A percentile compares a stretch with the other conserved stretches of the same genome.
These are phyloP conservation scores for Malassezia sp. DNA, from an alignment of 1,284 basidiomycete genomes.

Conservation along the genomic window DNA sequence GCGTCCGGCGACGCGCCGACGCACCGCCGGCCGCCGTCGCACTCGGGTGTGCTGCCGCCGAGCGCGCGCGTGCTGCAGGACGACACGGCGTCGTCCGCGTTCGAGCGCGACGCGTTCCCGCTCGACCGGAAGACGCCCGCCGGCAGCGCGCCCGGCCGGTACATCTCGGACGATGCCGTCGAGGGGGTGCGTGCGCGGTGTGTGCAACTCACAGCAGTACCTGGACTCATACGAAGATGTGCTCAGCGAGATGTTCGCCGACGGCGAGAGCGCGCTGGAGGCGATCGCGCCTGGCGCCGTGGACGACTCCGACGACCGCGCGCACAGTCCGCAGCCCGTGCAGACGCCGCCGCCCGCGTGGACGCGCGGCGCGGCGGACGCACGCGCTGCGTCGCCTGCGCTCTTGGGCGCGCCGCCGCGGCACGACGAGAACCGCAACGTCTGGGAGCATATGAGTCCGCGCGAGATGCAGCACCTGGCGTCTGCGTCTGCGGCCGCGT, in stretches of 20 bases:
- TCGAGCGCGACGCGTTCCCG: conserved; percentile 51
- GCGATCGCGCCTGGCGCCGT: neutral
- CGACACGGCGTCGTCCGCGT: conserved; percentile 19
- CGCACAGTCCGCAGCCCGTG: neutral
- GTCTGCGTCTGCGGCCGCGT: conserved; percentile 12
- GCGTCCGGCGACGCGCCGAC: conserved; percentile 21
- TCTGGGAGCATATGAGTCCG: conserved; percentile 42
- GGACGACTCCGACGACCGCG: neutral
- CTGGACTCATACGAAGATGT: conserved; percentile 53
- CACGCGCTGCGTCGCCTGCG: neutral
- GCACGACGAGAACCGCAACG: conserved; percentile 30
- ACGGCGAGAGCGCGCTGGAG: conserved; percentile 5
- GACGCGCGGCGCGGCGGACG: conserved; percentile 8
- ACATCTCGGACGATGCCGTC: conserved; percentile 51
- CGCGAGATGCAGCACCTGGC: conserved; percentile 38
- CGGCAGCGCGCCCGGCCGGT: conserved; percentile 42
- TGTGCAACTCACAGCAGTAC: too few relatives aligned
- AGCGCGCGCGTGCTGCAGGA: neutral
- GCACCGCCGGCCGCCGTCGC: neutral
- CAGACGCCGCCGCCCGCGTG: neutral
- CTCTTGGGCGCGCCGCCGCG: neutral
- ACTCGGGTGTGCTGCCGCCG: neutral
- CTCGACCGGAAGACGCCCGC: conserved; percentile 42
- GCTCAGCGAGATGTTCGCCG: conserved; percentile 50
- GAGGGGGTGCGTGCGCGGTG: too few relatives aligned